Evolutionary conservation across 208 protist genomes (phyloP).

Genomic region (Acanthamoeba castellanii): DNA sequence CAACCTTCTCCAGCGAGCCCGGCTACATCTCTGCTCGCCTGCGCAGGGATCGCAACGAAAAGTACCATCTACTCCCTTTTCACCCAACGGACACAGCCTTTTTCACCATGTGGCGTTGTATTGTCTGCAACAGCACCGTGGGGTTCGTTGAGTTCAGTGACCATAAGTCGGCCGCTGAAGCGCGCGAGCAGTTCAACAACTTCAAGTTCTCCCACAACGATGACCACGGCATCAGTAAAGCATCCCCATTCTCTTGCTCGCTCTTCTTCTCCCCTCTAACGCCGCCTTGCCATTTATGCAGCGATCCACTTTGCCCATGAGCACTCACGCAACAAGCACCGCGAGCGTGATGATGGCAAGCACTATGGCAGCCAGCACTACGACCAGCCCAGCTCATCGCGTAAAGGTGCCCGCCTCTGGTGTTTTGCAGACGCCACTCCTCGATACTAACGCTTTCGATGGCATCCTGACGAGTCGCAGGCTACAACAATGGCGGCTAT

Average conservation of each 20-base stretch:
- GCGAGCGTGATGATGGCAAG: background rate
- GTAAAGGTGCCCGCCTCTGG: background rate
- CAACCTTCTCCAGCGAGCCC: slow-evolving; percentile 10
- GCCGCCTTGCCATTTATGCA: background rate
- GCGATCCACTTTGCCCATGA: slow-evolving; percentile 51
- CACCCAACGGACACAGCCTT: background rate
- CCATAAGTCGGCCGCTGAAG: slow-evolving; percentile 10
- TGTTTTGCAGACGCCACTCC: too few relatives aligned
- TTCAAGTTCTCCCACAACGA: slow-evolving; percentile 15
- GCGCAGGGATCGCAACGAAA: slow-evolving; percentile 46
- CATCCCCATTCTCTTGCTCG: background rate
- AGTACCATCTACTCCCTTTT: background rate
- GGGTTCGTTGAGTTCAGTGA: slow-evolving; percentile 66
- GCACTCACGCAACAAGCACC: slow-evolving; percentile 40
- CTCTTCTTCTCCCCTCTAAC: background rate
- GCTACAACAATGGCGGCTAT: background rate
- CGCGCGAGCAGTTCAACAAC: slow-evolving; percentile 46
- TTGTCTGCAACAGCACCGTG: slow-evolving; percentile 24
- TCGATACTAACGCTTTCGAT: too few relatives aligned
- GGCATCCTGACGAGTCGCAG: too few relatives aligned
- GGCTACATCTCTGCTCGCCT: slow-evolving; percentile 70
- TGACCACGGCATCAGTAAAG: background rate
- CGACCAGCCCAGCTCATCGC: background rate
- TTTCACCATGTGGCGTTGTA: too few relatives aligned
- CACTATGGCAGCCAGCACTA: background rate